Evolutionary conservation across 1,284 basidiomycete genomes (phyloP).

Genomic region (Vanrija sp.): DNA sequence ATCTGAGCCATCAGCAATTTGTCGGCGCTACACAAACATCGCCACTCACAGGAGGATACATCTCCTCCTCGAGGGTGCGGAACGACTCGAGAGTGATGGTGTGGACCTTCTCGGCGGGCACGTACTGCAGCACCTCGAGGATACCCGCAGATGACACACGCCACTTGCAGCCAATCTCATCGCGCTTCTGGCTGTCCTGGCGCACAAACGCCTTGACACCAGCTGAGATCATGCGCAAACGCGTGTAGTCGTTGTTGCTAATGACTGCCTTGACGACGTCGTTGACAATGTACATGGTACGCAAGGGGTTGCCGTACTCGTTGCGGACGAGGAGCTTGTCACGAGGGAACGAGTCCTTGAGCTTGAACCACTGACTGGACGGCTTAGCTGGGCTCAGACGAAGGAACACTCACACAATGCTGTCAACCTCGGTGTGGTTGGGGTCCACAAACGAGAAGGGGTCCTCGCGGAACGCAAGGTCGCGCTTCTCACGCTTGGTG

Average conservation of each 20-base stretch:
- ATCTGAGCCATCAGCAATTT: conserved; percentile 31
- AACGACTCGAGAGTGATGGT: conserved; percentile 61
- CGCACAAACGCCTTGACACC: conserved; percentile 73
- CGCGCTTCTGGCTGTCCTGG: conserved; percentile 53
- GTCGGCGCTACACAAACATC: too few relatives aligned
- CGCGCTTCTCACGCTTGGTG: conserved; percentile 46
- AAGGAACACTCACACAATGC: conserved; percentile 35
- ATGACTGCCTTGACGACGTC: conserved; percentile 76
- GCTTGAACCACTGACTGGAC: conserved; percentile 66
- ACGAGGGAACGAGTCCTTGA: conserved; percentile 60
- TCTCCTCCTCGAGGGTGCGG: conserved; percentile 63
- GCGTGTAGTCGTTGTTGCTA: conserved; percentile 74
- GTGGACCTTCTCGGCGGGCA: conserved; percentile 64
- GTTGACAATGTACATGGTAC: conserved; percentile 87
- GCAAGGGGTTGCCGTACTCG: conserved; percentile 67
- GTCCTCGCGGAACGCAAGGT: conserved; percentile 74
- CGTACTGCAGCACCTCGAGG: conserved; percentile 72
- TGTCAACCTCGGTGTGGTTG: conserved; percentile 64
- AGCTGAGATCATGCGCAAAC: conserved; percentile 80
- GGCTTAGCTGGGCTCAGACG: neutral
- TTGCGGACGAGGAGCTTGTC: conserved; percentile 81
- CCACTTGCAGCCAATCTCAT: conserved; percentile 55
- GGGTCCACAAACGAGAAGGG: conserved; percentile 77
- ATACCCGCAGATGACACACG: conserved; percentile 79
- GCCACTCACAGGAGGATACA: conserved; percentile 63